Evolutionary conservation across 768 basidiomycete genomes (phyloP).

Genomic region (Strobilomyces confusus): DNA sequence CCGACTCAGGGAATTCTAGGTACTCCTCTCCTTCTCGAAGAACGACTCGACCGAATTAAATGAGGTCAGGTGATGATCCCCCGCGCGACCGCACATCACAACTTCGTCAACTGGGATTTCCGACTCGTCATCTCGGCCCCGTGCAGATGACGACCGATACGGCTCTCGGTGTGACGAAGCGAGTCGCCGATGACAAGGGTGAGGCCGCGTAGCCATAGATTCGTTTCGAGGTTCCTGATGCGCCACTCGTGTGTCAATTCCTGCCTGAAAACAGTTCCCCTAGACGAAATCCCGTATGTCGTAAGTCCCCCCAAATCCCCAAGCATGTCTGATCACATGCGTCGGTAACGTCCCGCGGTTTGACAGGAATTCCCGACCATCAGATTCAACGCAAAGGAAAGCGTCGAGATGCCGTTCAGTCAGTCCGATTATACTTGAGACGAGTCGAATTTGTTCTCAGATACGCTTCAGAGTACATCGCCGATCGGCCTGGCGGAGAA

Average conservation of each 20-base stretch:
- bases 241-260: not conserved
- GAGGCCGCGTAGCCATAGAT: conserved; percentile 11
- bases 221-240: not conserved
- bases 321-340: not conserved
- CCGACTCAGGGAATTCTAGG: conserved; percentile 55
- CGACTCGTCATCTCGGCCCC: conserved; percentile 76
- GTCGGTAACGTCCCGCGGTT: not conserved
- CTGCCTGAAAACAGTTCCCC: conserved; percentile 39
- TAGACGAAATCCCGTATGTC: conserved; percentile 70
- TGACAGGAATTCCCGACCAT: conserved; percentile 89
- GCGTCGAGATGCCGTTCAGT: conserved; percentile 99
- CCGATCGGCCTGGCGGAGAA: conserved; percentile 42
- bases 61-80: conserved; percentile 82
- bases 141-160: conserved; percentile 99
- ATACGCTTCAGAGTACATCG: conserved; percentile 44
- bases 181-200: conserved; percentile 73
- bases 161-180: conserved; percentile 86
- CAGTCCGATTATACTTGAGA: conserved; percentile 28
- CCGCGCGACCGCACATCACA: conserved; percentile 91
- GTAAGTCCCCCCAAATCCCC: conserved; percentile 36
- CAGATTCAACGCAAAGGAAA: conserved; percentile 78
- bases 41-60: too few relatives aligned
- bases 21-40: conserved; percentile 13
- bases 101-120: conserved; percentile 83
- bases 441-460: not conserved